Percentiles rank a stretch among this genome's conserved stretches.
phyloP scores from a whole-genome alignment of 2,329 filamentous ascomycete genomes.

The Xylariaceae sp. region DNA sequence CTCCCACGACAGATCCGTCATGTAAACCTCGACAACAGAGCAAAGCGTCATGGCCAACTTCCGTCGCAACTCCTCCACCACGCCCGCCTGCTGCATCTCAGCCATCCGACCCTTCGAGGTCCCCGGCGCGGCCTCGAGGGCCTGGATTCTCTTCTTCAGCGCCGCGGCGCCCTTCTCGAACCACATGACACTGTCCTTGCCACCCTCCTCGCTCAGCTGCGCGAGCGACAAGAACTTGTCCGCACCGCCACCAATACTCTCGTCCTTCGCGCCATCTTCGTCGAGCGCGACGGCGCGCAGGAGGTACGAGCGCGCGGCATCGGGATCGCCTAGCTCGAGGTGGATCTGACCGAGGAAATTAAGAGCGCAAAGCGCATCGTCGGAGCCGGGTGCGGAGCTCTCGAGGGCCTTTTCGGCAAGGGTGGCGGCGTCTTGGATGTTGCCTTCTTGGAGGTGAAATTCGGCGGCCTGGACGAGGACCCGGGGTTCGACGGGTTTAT shows the following conservation, averaged over 20 bases:
- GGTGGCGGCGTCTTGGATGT: constrained; percentile 28
- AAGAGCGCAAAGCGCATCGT: constrained; percentile 59
- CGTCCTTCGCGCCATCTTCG: constrained; percentile 63
- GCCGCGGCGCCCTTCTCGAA: constrained; percentile 66
- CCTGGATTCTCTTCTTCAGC: constrained; percentile 65
- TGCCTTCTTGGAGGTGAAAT: constrained; percentile 31
- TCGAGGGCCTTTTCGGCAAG: constrained; percentile 31
- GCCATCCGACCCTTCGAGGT: too few relatives aligned
- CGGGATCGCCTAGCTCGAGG: constrained; percentile 76
- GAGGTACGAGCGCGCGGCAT: constrained; percentile 68
- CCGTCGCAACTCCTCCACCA: constrained; percentile 62
- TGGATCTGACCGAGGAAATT: constrained; percentile 76
- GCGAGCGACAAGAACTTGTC: constrained; percentile 96
- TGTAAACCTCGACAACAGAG: constrained; percentile 92
- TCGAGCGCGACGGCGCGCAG: constrained; percentile 69
- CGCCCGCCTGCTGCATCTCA: constrained; percentile 27
- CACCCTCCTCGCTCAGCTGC: constrained; percentile 72
- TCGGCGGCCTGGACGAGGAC: constrained; percentile 33
- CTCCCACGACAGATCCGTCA: constrained; percentile 96
- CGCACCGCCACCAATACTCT: constrained; percentile 71
- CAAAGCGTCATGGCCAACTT: constrained; percentile 91
- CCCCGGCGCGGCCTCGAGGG: constrained; percentile 45
- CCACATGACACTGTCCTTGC: constrained; percentile 60
- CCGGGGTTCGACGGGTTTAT: constrained; percentile 29
- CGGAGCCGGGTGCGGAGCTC: constrained; percentile 30